Conservation (phyloP, 345 rosid genomes). For the Populus nigra region DNA sequence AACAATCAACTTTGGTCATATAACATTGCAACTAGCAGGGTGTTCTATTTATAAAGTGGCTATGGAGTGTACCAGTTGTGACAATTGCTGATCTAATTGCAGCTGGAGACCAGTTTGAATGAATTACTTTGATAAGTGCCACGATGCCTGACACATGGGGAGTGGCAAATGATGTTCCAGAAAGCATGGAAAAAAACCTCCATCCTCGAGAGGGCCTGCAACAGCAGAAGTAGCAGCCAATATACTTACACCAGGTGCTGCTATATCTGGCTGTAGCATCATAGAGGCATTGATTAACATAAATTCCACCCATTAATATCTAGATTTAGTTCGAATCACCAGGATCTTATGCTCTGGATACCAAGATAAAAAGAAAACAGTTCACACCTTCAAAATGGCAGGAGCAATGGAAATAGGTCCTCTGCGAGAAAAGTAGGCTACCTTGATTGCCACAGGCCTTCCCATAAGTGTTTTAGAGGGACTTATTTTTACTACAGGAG, state of each 20-base stretch:
- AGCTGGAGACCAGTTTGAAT: constrained; percentile 67
- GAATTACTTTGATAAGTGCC: constrained; percentile 41
- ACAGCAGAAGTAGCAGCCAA: constrained; percentile 45
- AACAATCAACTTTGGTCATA: background rate
- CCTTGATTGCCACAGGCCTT: too few relatives aligned
- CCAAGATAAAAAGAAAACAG: constrained; percentile 30
- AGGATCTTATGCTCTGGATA: too few relatives aligned
- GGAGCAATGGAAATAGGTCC: constrained; percentile 10
- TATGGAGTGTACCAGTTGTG: constrained; percentile 44
- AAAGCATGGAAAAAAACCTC: constrained; percentile 28
- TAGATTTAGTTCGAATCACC: too few relatives aligned
- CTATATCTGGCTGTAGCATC: constrained; percentile 35
- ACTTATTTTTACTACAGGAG: too few relatives aligned
- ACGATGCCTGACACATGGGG: constrained; percentile 61
- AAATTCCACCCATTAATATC: too few relatives aligned
- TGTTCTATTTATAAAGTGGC: background rate
- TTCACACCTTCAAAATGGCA: constrained; percentile 42
- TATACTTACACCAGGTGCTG: constrained; percentile 72
- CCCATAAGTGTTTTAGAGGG: too few relatives aligned
- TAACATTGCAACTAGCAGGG: too few relatives aligned
- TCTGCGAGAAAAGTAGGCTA: too few relatives aligned
- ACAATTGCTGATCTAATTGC: constrained; percentile 59
- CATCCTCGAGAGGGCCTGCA: constrained; percentile 14
- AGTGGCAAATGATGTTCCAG: constrained; percentile 74
- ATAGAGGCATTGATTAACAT: too few relatives aligned